Evolutionary conservation across 2,329 filamentous ascomycete species (phyloP).

Genomic region (Chaetomium olivaceum): DNA sequence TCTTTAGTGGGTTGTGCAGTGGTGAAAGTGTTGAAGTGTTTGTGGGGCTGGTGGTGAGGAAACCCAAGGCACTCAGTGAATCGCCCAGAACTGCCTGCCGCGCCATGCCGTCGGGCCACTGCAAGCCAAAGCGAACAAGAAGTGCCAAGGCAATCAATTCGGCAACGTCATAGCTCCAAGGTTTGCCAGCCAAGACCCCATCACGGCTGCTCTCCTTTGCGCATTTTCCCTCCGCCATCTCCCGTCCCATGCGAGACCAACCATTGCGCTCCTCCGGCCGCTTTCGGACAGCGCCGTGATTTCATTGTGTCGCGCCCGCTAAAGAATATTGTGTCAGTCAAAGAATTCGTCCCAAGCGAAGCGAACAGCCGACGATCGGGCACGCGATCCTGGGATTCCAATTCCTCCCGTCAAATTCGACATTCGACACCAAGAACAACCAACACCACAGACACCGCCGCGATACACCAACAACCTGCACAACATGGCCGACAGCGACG

Average conservation of each 20-base stretch:
- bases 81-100: background rate
- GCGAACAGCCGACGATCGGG: background rate
- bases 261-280: background rate
- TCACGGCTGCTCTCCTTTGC: slow-evolving; percentile 2
- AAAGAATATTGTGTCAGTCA: background rate
- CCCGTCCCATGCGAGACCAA: background rate
- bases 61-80: background rate
- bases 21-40: background rate
- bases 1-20: background rate
- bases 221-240: slow-evolving; percentile 1
- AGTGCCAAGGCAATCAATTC: slow-evolving; percentile 1
- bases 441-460: background rate
- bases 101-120: background rate
- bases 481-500: slow-evolving; percentile 11
- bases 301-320: background rate
- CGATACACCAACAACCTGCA: background rate
- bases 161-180: slow-evolving; percentile 13
- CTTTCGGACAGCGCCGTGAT: background rate
- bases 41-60: background rate
- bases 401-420: background rate
- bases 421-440: background rate
- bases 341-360: background rate
- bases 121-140: background rate
- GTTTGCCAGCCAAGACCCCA: slow-evolving; percentile 13
- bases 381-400: background rate